Evolutionary conservation across 257 asterid genomes (phyloP), one percentile per base, ranked within the genome.

Genomic region (Ophiorrhiza pumila): DNA sequence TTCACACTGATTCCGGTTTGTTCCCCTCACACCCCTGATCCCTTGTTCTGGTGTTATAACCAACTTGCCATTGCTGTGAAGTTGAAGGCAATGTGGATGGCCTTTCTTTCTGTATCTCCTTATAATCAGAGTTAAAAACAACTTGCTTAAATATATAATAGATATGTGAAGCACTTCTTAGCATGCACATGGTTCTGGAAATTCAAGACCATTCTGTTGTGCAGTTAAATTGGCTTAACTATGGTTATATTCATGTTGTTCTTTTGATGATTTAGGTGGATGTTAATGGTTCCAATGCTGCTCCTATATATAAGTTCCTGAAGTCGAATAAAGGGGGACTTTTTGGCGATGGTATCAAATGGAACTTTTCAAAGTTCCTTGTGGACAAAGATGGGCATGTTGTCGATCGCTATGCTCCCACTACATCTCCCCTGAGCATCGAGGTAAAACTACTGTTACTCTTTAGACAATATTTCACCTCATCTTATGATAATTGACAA

Each of bases 351-450:
- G 45, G 68, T 35, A 88, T 93, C 71, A 91, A 93, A 64, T 91
- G 97, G 98, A 93, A 93, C 81, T 93, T 93, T 80, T 74, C 97
- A 56, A 93, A 93, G 63, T 91, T 93, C 77, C 96, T 93, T 2
- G 91, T 91, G 5, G 87, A 93, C 72, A 87, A 85, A 77, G 96
- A 91, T 53, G 96, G 98, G 45, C 78, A 68, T 0, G 92, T 93
- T n/a, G 90, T 88, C 2, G 90, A 93, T 70, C 97, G 97, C 69
- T 93, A 89, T 73, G 95, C 96, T 5, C 92, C 97, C 73, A 93
- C 96, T 29, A 91, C 96, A 20, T 62, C 96, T 81, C 98, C 98
- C 39, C 86, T 87, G 29, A 85, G 96, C 89, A 93, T 91, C 2
- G 96, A 93, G 96, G 98, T 91, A 79, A 83, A n/a, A 25, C 23